These are phyloP conservation scores for Zasmidium angulare DNA, from an alignment of 2,329 filamentous ascomycete genomes.

Conservation along the genomic window DNA sequence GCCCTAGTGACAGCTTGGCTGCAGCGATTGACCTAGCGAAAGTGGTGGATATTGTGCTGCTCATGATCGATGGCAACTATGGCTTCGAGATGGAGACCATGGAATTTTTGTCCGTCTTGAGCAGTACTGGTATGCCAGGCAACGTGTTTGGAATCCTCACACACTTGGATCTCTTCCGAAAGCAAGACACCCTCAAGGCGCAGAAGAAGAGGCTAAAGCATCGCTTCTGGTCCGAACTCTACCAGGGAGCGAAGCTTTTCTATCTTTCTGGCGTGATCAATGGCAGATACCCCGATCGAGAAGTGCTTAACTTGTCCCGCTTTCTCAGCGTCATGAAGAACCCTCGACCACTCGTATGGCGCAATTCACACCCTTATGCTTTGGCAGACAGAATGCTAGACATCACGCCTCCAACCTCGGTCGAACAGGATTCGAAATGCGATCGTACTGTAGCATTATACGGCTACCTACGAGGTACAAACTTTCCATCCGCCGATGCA, in stretches of 20 bases:
- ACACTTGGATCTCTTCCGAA: constrained; percentile 92
- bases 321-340: constrained; percentile 99
- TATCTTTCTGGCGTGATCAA: constrained; percentile 97
- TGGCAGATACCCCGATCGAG: constrained; percentile 91
- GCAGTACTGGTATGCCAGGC: constrained; percentile 94
- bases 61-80: constrained; percentile 98
- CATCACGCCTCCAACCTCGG: constrained; percentile 86
- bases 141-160: constrained; percentile 98
- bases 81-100: constrained; percentile 99
- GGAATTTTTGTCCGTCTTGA: constrained; percentile 94
- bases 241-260: constrained; percentile 95
- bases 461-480: constrained; percentile 91
- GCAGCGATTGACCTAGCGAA: constrained; percentile 97
- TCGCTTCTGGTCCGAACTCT: constrained; percentile 93
- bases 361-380: constrained; percentile 93
- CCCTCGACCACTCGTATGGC: constrained; percentile 90
- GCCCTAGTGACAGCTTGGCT: constrained; percentile 87
- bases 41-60: constrained; percentile 91
- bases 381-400: constrained; percentile 93
- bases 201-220: constrained; percentile 97
- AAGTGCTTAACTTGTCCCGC: constrained; percentile 90
- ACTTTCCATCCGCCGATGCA: constrained; percentile 82
- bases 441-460: constrained; percentile 89
- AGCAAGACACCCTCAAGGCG: constrained; percentile 85
- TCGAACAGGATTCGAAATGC: constrained; percentile 85